These are phyloP conservation scores for Kodamaea leandrae DNA, from an alignment of 805 yeast genomes.

Conservation along the genomic window DNA sequence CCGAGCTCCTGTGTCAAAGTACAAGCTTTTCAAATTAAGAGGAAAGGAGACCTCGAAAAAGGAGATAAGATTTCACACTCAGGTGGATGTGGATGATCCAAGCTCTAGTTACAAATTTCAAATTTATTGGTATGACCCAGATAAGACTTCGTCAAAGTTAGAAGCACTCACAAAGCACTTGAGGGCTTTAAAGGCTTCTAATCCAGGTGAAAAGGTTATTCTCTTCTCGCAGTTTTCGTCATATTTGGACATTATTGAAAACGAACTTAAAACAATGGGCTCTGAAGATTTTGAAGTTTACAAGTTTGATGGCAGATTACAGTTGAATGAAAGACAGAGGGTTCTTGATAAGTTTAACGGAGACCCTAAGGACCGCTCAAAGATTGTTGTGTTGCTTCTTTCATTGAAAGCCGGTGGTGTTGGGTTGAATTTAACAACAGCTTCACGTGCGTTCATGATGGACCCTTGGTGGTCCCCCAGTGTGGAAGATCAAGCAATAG, in stretches of 20 bases:
- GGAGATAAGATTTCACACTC: slow-evolving; percentile 31
- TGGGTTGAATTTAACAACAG: slow-evolving; percentile 82
- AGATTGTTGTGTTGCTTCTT: slow-evolving; percentile 54
- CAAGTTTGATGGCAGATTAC: slow-evolving; percentile 82
- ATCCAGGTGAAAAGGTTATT: slow-evolving; percentile 70
- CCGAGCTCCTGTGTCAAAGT: slow-evolving; percentile 51
- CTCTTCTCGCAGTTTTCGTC: slow-evolving; percentile 91
- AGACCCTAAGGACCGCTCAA: slow-evolving; percentile 25
- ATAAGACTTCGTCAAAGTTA: slow-evolving; percentile 66
- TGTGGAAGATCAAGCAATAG: slow-evolving; percentile 87
- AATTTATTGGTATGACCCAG: slow-evolving; percentile 46
- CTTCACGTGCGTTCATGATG: slow-evolving; percentile 83
- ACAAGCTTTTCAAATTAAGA: slow-evolving; percentile 46
- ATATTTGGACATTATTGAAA: slow-evolving; percentile 70
- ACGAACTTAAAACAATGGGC: slow-evolving; percentile 45
- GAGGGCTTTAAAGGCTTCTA: slow-evolving; percentile 48
- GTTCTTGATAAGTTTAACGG: slow-evolving; percentile 56
- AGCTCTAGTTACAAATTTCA: slow-evolving; percentile 26
- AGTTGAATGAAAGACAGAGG: slow-evolving; percentile 59
- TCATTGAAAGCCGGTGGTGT: slow-evolving; percentile 94
- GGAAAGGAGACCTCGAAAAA: slow-evolving; percentile 21
- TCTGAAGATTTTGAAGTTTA: slow-evolving; percentile 51
- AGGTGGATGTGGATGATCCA: slow-evolving; percentile 21
- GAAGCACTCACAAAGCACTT: slow-evolving; percentile 65
- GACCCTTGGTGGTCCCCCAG: slow-evolving; percentile 99